Percentiles rank a stretch among this genome's conserved stretches.
These are phyloP conservation scores for Nicotiana tomentosiformis DNA, from an alignment of 257 asterid genomes.

Conservation along the genomic window DNA sequence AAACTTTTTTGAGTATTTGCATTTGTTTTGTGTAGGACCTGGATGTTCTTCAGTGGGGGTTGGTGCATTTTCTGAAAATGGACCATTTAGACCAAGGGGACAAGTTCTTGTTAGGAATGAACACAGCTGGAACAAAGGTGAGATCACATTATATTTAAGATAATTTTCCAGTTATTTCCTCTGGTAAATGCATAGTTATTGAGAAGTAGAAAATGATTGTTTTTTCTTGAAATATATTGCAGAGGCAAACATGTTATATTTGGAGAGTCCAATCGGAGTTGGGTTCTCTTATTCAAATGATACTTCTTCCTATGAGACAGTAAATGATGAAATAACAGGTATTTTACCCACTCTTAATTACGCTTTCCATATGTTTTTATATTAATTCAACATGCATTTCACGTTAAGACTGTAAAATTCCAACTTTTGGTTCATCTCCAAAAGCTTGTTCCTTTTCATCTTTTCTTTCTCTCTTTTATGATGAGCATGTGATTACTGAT, in stretches of 20 bases:
- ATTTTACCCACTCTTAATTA: not conserved
- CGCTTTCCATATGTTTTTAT: not conserved
- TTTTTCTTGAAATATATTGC: slow-evolving; percentile 16
- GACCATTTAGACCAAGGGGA: slow-evolving; percentile 64
- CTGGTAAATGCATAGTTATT: not conserved
- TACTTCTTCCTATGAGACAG: slow-evolving; percentile 35
- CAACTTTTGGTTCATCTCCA: not conserved
- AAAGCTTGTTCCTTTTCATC: not conserved
- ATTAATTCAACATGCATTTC: slow-evolving; percentile 1
- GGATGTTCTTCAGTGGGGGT: slow-evolving; percentile 76
- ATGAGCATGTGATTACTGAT: slow-evolving; percentile 1
- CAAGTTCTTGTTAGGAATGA: slow-evolving; percentile 41
- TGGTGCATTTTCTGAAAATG: slow-evolving; percentile 80
- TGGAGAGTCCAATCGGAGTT: slow-evolving; percentile 70
- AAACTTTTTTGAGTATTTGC: not conserved
- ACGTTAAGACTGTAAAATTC: not conserved
- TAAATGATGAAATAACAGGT: slow-evolving; percentile 62
- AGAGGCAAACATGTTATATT: slow-evolving; percentile 70
- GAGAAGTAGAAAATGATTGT: slow-evolving; percentile 8
- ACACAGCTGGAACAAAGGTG: slow-evolving; percentile 72
- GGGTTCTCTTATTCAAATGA: slow-evolving; percentile 59
- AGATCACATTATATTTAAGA: not conserved
- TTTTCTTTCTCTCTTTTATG: not conserved
- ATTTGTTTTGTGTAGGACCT: slow-evolving; percentile 42
- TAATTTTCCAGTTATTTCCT: not conserved